Percentiles rank a stretch among this genome's conserved stretches.
These are phyloP conservation scores for Termitomyces sp. DNA, from an alignment of 768 basidiomycete species.

Conservation along the genomic window DNA sequence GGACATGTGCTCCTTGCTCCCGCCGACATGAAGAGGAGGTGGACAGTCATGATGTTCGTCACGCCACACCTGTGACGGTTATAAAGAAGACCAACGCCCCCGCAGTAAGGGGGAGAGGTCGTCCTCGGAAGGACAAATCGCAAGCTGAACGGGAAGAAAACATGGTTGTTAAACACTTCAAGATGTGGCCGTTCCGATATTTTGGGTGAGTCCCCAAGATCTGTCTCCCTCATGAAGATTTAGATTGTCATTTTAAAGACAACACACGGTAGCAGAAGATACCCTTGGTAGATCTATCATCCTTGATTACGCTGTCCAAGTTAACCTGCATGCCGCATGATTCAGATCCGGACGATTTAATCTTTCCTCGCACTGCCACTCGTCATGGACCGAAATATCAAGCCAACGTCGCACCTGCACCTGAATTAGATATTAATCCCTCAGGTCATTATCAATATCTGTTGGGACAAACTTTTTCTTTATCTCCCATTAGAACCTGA, in stretches of 20 bases:
- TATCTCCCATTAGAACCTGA: constrained; percentile 41
- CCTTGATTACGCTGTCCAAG: constrained; percentile 9
- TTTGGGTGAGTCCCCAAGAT: constrained; percentile 68
- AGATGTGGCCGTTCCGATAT: constrained; percentile 94
- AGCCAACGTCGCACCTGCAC: constrained; percentile 47
- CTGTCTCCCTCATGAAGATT: constrained; percentile 3
- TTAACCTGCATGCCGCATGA: neutral
- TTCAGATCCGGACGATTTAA: constrained; percentile 91
- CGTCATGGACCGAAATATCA: constrained; percentile 90
- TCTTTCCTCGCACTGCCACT: constrained; percentile 90
- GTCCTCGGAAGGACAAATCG: constrained; percentile 70
- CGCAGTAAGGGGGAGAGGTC: constrained; percentile 64
- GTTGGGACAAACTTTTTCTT: neutral
- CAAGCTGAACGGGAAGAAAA: constrained; percentile 77
- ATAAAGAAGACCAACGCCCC: constrained; percentile 65
- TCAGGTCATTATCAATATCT: constrained; percentile 26
- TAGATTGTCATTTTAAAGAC: constrained; percentile 35
- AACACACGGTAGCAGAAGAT: constrained; percentile 89
- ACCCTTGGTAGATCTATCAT: constrained; percentile 60
- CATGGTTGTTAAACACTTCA: constrained; percentile 76
- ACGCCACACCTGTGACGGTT: constrained; percentile 37
- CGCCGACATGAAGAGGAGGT: constrained; percentile 83
- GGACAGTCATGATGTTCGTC: constrained; percentile 67
- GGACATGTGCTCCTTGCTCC: constrained; percentile 95
- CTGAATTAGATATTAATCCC: constrained; percentile 34